Evolutionary conservation across 495 filamentous ascomycete species (phyloP), one percentile per base, ranked within the genome.

Genomic region (Tuber calosporum): DNA sequence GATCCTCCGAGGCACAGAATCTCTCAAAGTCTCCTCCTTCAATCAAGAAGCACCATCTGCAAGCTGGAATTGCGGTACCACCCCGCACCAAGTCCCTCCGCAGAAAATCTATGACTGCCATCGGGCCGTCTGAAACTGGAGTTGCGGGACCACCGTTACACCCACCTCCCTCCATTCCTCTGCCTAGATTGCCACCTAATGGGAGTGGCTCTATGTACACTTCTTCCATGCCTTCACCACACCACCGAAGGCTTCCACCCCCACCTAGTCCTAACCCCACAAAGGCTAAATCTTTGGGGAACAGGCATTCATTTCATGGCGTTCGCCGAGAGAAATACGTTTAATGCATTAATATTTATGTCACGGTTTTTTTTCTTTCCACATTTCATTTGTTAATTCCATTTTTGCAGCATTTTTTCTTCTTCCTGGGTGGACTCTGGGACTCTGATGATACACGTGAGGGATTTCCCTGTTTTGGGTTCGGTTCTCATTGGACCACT

Each of bases 61-160:
- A 78, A 77, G 48, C 75, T 38, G 70, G 76, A 30, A 77, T 78
- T 78, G 75, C 70, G 48, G 45, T 78, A 45, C 68, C 75, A 53
- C 48, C 77, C 30, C 69, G 76, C 39, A 70, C 68, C 66, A 80
- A 70, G 17, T 80, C 78, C 40, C 77, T 80, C 30, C 75, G 77
- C 42, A 77, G 78, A 39, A 79, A 79, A 66, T 80, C 78, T 30
- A 80, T 80, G 78, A 80, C 78, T 45, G 58, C 78, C 8, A 75
- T 80, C 40, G 73, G 71, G 45, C 77, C 77, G 15, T 73, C 77
- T 7, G 53, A 26, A 30, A 62, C 53, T 4, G 53, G 26, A 62
- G 30, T 13, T 39, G 75, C 67, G 8, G 77, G 77, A 15, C 78
- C 78, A 42, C 78, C 78, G 26, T 36, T 79, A 15, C 77, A 76